Base-by-base conservation (phyloP, 2,329 filamentous ascomycete genomes). In the Mycocentrospora acerina region DNA sequence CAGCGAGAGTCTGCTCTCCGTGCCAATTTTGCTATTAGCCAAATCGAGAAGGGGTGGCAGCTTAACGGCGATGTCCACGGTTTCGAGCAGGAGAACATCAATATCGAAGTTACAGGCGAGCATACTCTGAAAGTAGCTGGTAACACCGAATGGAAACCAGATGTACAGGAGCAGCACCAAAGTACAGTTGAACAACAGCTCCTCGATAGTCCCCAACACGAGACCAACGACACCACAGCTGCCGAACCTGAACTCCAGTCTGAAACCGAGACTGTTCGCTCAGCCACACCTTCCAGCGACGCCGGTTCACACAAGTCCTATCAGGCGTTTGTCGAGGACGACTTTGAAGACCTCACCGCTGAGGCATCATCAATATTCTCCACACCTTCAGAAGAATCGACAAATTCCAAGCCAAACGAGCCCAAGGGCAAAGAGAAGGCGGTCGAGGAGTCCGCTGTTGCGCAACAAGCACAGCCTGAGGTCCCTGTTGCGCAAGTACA, bases 251-350 rank as follows among this genome's bases (percentile, higher is more conserved):
- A 57, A 11, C 25, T n/a, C 11, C 25, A 29, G 38, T 13, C 40
- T 2, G 48, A 50, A 16, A 42, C 38, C 7, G 40, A 46, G 3
- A 42, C 46, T 4, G 26, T 40, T 15, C 43, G 46, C 11, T 40
- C 44, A 13, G 46, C 39, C 13, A 55, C 52, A 7, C 44, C 52
- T 31, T 45, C 57, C 15, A 60, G 54, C 40, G 62, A 66, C 15
- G 62, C 59, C 3, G 38, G 46, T 16, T 60, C 54, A 2, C 59
- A 59, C 18, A 64, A 57, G 36, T 66, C 62, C 2, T 65, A 66
- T 37, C 62, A 67, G 29, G 25, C 62, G 1, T 66, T 62, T 9
- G 61, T 67, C 1, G 63, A 67, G 29, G 63, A 67, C 30, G 63
- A 66, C 39, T 66, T 58, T 19, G 63, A 67, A 31, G 63, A 67